These are phyloP conservation scores for Trametes sp. DNA, from an alignment of 1,284 basidiomycete species.

Conservation along the genomic window DNA sequence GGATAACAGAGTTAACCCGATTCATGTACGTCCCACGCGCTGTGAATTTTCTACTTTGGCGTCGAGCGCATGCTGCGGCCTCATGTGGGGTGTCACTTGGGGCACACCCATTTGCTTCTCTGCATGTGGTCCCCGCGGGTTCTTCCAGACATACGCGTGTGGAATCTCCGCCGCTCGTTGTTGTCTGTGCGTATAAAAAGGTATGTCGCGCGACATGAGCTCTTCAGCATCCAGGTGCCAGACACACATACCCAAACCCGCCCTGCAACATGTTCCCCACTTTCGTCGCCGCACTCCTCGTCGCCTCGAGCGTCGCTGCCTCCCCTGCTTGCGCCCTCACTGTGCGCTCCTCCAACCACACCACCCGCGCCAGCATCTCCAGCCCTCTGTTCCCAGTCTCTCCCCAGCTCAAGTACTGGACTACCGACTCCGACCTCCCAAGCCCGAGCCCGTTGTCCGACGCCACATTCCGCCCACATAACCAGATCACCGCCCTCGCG, in stretches of 20 bases:
- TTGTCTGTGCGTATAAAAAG: constrained; percentile 12
- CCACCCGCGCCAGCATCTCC: constrained; percentile 16
- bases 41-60: constrained; percentile 8
- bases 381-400: constrained; percentile 53
- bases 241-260: constrained; percentile 5
- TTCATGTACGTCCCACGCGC: constrained; percentile 10
- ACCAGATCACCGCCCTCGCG: constrained; percentile 46
- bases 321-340: constrained; percentile 13
- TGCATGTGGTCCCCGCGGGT: constrained; percentile 15
- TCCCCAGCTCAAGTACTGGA: constrained; percentile 48
- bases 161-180: background rate
- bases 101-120: too few relatives aligned
- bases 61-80: constrained; percentile 6
- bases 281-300: constrained; percentile 12
- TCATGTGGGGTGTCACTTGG: too few relatives aligned
- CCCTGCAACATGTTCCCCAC: constrained; percentile 15
- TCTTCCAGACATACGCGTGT: constrained; percentile 5
- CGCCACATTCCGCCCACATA: constrained; percentile 50
- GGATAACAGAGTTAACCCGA: background rate
- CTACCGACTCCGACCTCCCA: constrained; percentile 44
- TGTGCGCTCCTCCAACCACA: constrained; percentile 12
- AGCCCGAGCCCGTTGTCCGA: constrained; percentile 52
- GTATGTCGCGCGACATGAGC: constrained; percentile 7
- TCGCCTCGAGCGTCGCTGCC: constrained; percentile 14
- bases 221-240: background rate